Base-by-base conservation (phyloP, 2,329 filamentous ascomycete genomes). In the Paracorniculantispora psalliotae region DNA sequence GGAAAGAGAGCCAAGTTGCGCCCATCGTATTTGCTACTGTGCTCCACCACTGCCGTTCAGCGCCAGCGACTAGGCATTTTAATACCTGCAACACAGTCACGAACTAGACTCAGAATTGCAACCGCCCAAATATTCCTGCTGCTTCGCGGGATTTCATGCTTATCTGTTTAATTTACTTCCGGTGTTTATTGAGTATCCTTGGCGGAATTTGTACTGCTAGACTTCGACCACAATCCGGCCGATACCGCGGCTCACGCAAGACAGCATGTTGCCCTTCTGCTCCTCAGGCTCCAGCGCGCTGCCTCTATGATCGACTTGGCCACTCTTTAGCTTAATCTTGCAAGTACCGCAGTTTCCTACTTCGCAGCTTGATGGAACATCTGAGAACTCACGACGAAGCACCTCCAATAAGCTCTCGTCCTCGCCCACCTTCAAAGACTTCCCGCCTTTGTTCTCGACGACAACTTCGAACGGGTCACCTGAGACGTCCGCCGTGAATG, bases 391-490 rank as follows among this genome's bases (percentile, higher is more conserved):
- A 30, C 68, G 69, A 61, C 74, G 72, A 39, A 83, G 69, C 2
- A 75, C 77, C 63, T 81, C 78, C 3, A 83, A 69, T 15, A 83
- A 67, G 30, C 76, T 80, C 67, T 82, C 79, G 4, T 81, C 79
- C 30, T 67, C 72, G 4, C 69, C 73, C 0, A 82, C 80, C 17
- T 75, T 68, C 7, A 88, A 61, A 1, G 72, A 68, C 63, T 71
- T 76, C 49, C 66, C 67, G 1, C 63, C 64, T 37, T 58, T 61
- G 56, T 80, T 79, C 7, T 69, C 68, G 0, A 88, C 74, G 49
- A 82, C 76, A 0, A 75, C 84, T 43, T 82, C 80, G 62, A 88
- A 88, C 0, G 83, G 79, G 63, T 87, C 82, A 0, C 85, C 84
- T 0, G 76, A 75, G 0, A 76, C 72, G 21, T 80, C 76, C 1